These are phyloP conservation scores for Exophiala xenobiotica DNA, from an alignment of 2,329 filamentous ascomycete genomes.

Conservation along the genomic window DNA sequence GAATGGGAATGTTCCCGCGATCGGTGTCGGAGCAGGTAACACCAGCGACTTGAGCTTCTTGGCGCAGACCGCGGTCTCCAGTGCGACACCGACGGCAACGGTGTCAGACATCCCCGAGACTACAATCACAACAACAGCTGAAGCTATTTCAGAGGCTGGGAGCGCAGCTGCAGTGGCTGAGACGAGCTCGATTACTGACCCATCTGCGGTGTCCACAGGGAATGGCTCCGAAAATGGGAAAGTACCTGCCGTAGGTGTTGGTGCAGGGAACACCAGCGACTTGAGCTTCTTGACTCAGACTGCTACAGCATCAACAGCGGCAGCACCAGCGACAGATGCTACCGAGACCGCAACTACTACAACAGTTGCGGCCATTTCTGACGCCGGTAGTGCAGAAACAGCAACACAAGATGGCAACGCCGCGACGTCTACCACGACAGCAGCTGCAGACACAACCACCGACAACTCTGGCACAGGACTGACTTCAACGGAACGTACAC, in stretches of 20 bases:
- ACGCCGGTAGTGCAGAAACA: neutral
- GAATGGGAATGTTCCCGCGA: conserved; percentile 28
- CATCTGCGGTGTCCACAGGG: conserved; percentile 14
- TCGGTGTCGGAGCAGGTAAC: conserved; percentile 25
- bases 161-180: neutral
- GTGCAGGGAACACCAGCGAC: conserved; percentile 22
- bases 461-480: neutral
- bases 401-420: neutral
- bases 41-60: conserved; percentile 23
- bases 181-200: conserved; percentile 6
- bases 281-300: conserved; percentile 25
- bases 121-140: neutral
- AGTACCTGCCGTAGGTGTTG: conserved; percentile 28
- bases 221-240: conserved; percentile 27
- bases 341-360: neutral
- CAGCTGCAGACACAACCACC: conserved; percentile 1
- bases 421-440: neutral
- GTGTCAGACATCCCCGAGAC: neutral
- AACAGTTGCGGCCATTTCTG: neutral
- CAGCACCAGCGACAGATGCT: neutral
- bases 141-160: neutral
- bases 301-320: neutral
- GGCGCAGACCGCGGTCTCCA: conserved; percentile 13
- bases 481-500: neutral
- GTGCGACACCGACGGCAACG: conserved; percentile 10